Evolutionary conservation across 2,329 filamentous ascomycete species (phyloP).

Genomic region (Fusarium tupiense): DNA sequence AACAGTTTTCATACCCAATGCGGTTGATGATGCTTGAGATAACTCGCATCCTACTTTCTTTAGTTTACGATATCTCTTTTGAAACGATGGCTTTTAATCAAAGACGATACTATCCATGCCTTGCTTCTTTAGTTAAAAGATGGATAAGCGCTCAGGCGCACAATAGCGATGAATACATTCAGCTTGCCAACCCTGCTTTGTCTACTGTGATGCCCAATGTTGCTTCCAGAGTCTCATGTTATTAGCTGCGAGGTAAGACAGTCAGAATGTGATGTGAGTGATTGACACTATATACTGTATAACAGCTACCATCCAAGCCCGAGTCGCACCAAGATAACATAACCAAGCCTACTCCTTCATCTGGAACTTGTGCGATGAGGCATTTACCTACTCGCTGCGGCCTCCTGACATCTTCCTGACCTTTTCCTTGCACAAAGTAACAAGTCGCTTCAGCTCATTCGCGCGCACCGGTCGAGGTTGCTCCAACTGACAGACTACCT

Average conservation of each 20-base stretch:
- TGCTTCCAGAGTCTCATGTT: background rate
- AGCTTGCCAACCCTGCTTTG: background rate
- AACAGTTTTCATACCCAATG: constrained; percentile 9
- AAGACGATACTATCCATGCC: background rate
- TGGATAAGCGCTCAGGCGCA: constrained; percentile 24
- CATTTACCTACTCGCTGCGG: constrained; percentile 21
- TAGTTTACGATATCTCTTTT: background rate
- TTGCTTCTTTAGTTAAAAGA: constrained; percentile 13
- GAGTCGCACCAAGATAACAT: constrained; percentile 14
- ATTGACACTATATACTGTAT: constrained; percentile 22
- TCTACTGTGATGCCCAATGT: background rate
- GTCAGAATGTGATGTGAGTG: background rate
- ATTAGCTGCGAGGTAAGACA: background rate
- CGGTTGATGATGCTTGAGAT: constrained; percentile 13
- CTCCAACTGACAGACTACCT: constrained; percentile 43
- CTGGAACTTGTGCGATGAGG: background rate
- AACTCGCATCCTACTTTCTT: constrained; percentile 19
- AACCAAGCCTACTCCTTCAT: background rate
- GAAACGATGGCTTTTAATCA: constrained; percentile 1
- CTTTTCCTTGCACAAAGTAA: constrained; percentile 44
- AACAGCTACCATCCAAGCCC: constrained; percentile 15
- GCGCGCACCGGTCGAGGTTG: constrained; percentile 46
- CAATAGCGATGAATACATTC: constrained; percentile 1
- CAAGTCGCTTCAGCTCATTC: constrained; percentile 45
- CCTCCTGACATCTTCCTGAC: constrained; percentile 35